Percentiles rank a stretch among this genome's conserved stretches.
Evolutionary conservation across 164 flowering plant species (phyloP).

Genomic region (Brasenia schreberi): DNA sequence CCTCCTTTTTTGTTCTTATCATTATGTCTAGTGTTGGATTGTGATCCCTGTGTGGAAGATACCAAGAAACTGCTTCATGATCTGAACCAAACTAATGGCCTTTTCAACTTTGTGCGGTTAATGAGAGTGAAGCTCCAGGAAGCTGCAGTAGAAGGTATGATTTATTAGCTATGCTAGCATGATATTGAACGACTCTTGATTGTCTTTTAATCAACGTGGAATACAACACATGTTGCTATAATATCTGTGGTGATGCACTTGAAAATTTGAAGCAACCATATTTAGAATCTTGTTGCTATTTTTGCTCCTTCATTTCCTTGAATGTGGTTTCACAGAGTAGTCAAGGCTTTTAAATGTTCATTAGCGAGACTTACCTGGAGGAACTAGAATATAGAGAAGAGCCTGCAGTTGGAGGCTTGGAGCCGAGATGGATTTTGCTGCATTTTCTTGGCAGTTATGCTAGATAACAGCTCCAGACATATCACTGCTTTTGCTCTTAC

Average conservation of each 20-base stretch:
- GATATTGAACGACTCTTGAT: background rate
- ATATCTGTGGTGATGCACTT: too few relatives aligned
- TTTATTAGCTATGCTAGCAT: background rate
- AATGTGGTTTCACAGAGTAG: too few relatives aligned
- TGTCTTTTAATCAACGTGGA: background rate
- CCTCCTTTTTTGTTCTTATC: background rate
- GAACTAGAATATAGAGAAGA: too few relatives aligned
- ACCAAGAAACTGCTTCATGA: conserved; percentile 48
- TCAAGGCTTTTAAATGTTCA: too few relatives aligned
- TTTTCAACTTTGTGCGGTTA: conserved; percentile 72
- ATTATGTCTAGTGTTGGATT: conserved; percentile 49
- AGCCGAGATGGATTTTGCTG: too few relatives aligned
- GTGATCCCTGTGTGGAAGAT: conserved; percentile 44
- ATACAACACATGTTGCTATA: too few relatives aligned
- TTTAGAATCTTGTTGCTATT: background rate
- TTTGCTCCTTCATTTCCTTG: too few relatives aligned
- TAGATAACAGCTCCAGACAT: too few relatives aligned
- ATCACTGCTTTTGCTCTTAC: too few relatives aligned
- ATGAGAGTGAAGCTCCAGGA: conserved; percentile 75
- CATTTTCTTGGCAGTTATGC: too few relatives aligned
- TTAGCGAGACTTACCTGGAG: too few relatives aligned
- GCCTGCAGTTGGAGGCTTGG: too few relatives aligned
- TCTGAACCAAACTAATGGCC: conserved; percentile 67
- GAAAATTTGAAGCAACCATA: background rate
- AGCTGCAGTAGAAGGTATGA: conserved; percentile 46